A percentile compares a stretch with the other conserved stretches of the same genome.
phyloP scores from a whole-genome alignment of 306 rosid species.

The Sechiopsis laciniata region DNA sequence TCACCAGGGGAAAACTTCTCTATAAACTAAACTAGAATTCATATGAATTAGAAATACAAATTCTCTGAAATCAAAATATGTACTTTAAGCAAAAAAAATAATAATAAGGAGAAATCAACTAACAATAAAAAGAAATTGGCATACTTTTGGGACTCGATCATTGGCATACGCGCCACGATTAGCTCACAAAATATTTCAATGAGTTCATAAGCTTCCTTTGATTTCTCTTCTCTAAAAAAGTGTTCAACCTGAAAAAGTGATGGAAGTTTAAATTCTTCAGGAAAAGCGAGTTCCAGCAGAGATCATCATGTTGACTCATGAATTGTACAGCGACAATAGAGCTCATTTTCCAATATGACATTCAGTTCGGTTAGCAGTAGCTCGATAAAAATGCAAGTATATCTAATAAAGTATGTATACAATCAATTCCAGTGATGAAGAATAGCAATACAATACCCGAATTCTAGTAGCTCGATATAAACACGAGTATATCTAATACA shows the following conservation, averaged over 20 bases:
- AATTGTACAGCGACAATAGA: not conserved
- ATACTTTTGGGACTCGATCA: constrained; percentile 93
- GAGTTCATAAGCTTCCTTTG: constrained; percentile 76
- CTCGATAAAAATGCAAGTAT: not conserved
- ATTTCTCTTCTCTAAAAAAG: constrained; percentile 88
- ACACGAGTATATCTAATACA: not conserved
- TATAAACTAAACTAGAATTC: no score
- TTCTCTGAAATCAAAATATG: not conserved
- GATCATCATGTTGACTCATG: not conserved
- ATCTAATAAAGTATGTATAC: not conserved
- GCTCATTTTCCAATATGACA: not conserved
- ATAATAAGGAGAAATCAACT: not conserved
- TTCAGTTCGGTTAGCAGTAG: not conserved
- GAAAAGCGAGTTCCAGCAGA: not conserved
- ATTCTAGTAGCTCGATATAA: no score
- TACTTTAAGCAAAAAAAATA: not conserved
- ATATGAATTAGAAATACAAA: not conserved
- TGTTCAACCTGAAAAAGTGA: constrained; percentile 72
- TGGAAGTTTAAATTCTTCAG: constrained; percentile 19
- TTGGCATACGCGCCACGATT: constrained; percentile 70
- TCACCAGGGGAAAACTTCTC: not conserved
- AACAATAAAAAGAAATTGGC: constrained; percentile 16
- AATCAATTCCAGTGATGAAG: not conserved
- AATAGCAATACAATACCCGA: no score
- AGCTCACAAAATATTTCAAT: constrained; percentile 87